These are phyloP conservation scores for Ophidiomyces ophidiicola DNA, from an alignment of 2,329 filamentous ascomycete species.

Conservation along the genomic window DNA sequence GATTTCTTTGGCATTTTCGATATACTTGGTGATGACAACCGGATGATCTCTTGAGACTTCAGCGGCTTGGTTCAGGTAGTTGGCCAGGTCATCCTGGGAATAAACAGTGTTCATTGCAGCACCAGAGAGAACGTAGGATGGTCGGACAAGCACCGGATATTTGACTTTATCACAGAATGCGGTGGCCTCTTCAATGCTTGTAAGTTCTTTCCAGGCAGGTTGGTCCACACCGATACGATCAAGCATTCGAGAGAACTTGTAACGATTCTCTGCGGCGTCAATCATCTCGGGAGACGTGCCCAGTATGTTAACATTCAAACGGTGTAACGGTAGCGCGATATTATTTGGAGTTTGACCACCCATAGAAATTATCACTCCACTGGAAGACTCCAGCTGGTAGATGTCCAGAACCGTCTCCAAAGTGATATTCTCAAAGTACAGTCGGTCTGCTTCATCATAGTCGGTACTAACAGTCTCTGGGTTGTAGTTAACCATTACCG, in stretches of 20 bases:
- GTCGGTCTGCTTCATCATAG: slow-evolving; percentile 82
- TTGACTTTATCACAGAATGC: slow-evolving; percentile 77
- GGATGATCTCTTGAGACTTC: slow-evolving; percentile 92
- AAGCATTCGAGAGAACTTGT: slow-evolving; percentile 97
- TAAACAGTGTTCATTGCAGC: slow-evolving; percentile 99
- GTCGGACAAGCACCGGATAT: slow-evolving; percentile 88
- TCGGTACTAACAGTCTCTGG: slow-evolving; percentile 84
- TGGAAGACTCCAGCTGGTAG: slow-evolving; percentile 72
- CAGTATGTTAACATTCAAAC: slow-evolving; percentile 80
- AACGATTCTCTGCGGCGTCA: slow-evolving; percentile 90
- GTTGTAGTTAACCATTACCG: slow-evolving; percentile 92
- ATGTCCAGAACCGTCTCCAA: slow-evolving; percentile 86
- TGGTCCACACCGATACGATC: slow-evolving; percentile 92
- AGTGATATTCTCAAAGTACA: slow-evolving; percentile 95
- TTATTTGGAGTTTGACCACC: slow-evolving; percentile 97
- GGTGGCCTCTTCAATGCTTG: slow-evolving; percentile 80
- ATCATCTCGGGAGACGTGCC: slow-evolving; percentile 99
- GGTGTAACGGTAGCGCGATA: slow-evolving; percentile 79
- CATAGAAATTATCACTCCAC: slow-evolving; percentile 86
- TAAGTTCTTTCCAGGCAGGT: slow-evolving; percentile 95
- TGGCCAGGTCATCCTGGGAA: slow-evolving; percentile 81
- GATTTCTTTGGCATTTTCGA: slow-evolving; percentile 98
- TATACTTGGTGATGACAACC: slow-evolving; percentile 98
- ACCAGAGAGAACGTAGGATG: slow-evolving; percentile 91
- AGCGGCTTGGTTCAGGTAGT: slow-evolving; percentile 76